Percentiles rank a stretch among this genome's conserved stretches.
phyloP scores from a whole-genome alignment of 768 basidiomycete genomes.

The Steccherinum ochraceum region DNA sequence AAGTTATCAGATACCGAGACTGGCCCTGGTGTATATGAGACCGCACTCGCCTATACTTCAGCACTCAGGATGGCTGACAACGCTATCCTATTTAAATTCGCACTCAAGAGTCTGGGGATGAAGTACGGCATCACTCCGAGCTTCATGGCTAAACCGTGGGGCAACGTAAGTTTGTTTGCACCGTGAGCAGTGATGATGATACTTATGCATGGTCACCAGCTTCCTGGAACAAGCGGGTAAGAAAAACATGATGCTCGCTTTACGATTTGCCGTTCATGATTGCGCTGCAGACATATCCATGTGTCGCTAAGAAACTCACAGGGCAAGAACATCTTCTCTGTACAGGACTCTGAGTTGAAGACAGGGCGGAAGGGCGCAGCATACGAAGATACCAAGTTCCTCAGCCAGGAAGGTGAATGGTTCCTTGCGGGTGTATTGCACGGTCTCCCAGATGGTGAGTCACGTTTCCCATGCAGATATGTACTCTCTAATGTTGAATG shows the following conservation, averaged over 20 bases:
- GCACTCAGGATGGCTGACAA: slow-evolving; percentile 85
- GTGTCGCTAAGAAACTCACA: slow-evolving; percentile 69
- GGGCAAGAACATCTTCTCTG: slow-evolving; percentile 78
- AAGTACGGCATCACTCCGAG: slow-evolving; percentile 84
- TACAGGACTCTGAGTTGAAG: slow-evolving; percentile 52
- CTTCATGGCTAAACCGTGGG: slow-evolving; percentile 99
- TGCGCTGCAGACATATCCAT: slow-evolving; percentile 69
- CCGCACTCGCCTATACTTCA: slow-evolving; percentile 78
- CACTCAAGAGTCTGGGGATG: slow-evolving; percentile 90
- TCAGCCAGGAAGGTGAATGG: slow-evolving; percentile 80
- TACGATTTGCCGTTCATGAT: neutral
- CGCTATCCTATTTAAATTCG: slow-evolving; percentile 86
- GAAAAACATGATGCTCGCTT: slow-evolving; percentile 10
- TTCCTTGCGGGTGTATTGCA: slow-evolving; percentile 93
- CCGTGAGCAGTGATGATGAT: neutral
- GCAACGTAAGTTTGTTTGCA: slow-evolving; percentile 51
- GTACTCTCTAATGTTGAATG: neutral
- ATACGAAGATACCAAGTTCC: slow-evolving; percentile 75
- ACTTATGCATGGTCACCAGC: slow-evolving; percentile 32
- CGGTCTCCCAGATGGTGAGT: slow-evolving; percentile 82
- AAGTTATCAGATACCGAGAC: slow-evolving; percentile 77
- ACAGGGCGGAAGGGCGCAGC: slow-evolving; percentile 64
- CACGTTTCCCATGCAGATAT: no score
- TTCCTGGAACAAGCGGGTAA: slow-evolving; percentile 94
- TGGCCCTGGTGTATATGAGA: slow-evolving; percentile 83